Percentiles rank a stretch among this genome's conserved stretches.
Evolutionary conservation across 2,329 filamentous ascomycete species (phyloP).

Genomic region (Mycosphaerella sp.): DNA sequence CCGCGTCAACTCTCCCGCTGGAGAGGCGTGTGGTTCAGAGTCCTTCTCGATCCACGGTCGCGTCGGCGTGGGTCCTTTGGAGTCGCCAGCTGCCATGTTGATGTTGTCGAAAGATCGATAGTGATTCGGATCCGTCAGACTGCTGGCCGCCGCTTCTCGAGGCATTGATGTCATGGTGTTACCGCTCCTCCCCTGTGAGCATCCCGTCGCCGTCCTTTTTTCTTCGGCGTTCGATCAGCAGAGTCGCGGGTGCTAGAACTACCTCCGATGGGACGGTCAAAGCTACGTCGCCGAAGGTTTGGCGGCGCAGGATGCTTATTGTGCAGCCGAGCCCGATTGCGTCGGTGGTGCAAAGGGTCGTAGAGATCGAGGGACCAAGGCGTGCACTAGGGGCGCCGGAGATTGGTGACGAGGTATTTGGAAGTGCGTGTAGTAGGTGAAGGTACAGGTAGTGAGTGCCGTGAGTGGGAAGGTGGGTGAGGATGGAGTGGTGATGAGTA

Average conservation of each 20-base stretch:
- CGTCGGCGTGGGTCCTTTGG: conserved; percentile 8
- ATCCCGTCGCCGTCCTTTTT: conserved; percentile 9
- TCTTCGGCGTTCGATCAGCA: conserved; percentile 5
- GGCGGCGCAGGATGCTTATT: conserved; percentile 10
- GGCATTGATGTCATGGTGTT: conserved; percentile 12
- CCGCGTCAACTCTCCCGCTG: conserved; percentile 14
- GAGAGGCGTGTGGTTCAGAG: conserved; percentile 5
- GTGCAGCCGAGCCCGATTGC: not conserved
- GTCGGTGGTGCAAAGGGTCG: not conserved
- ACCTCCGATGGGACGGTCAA: too few species aligned
- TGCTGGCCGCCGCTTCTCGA: conserved; percentile 2
- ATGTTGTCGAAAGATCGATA: conserved; percentile 4
- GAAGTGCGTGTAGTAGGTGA: not conserved
- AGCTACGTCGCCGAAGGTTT: conserved; percentile 6
- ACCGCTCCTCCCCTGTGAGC: conserved; percentile 5
- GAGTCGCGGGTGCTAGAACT: conserved; percentile 11
- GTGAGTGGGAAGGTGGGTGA: too few species aligned
- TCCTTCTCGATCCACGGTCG: conserved; percentile 11
- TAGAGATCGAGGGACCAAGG: not conserved
- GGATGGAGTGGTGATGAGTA: not conserved
- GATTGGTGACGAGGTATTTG: not conserved
- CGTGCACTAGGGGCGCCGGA: not conserved
- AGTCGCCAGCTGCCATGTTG: conserved; percentile 5
- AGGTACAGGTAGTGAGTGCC: not conserved
- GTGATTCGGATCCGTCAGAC: conserved; percentile 6